Evolutionary conservation across 2,329 filamentous ascomycete genomes (phyloP), one percentile per base, ranked within the genome.

Genomic region (Apiospora koreana): DNA sequence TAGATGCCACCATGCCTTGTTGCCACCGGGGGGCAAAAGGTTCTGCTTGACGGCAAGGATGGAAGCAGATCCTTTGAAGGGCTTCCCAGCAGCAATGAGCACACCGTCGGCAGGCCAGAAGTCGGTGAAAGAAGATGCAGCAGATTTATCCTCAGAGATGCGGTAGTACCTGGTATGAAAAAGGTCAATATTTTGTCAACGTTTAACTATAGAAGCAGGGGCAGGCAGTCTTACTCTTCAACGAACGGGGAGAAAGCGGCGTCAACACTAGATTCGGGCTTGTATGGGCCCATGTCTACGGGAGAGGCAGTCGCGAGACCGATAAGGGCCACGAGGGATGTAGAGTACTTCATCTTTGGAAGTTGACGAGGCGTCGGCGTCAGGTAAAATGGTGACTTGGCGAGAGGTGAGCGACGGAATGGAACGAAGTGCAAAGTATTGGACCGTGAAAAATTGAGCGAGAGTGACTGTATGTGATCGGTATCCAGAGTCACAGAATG

Each of bases 1-100:
- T 3, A 69, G 54, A 16, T 72, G 71, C 71, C 71, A 72, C 71
- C 71, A 72, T 14, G 70, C 58, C 46, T 72, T 72, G 70, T 71
- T 72, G 25, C 71, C 71, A 9, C 65, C 66, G 21, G 66, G 70
- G 1, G 71, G 70, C n/a, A 72, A 46, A 7, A 72, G 71, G 2
- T 45, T 62, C 65, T 71, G 68, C 66, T 71, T 71, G 31, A 72
- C 65, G 18, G 14, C 70, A 5, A 70, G 68, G 23, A 72, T 72
- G 1, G 43, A 46, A 8, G 67, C 41, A 18, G 66, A 48, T 1
- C 42, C 66, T 50, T 67, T 28, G 31, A 67, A 71, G 2, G 31
- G n/a, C 5, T 67, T 66, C 1, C 71, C 70, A 1, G 62, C 70
- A 12, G 68, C 50, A 18, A 72, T 68, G 18, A 72, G 65, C 42